Conservation (phyloP, 2,329 filamentous ascomycete genomes). For the Ophiostoma quercus region DNA sequence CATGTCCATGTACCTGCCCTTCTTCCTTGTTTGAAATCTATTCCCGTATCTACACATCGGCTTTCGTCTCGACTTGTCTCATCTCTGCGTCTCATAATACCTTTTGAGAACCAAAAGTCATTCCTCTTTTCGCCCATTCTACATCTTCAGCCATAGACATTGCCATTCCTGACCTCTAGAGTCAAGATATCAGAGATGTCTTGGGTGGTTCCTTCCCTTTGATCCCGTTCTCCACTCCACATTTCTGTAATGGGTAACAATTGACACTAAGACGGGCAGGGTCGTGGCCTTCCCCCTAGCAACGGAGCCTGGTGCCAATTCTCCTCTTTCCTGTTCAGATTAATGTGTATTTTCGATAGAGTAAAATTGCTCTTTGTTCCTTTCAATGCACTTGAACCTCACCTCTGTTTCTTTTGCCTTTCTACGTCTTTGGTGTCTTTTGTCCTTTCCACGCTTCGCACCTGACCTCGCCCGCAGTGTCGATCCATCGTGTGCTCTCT, state of each 20-base stretch:
- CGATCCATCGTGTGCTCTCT: neutral
- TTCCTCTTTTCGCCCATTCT: neutral
- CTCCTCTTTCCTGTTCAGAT: neutral
- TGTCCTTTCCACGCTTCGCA: neutral
- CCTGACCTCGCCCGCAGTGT: neutral
- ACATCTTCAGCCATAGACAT: neutral
- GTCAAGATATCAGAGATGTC: conserved; percentile 11
- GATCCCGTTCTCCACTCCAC: neutral
- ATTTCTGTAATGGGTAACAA: conserved; percentile 17
- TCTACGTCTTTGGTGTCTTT: neutral
- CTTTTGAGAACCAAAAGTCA: neutral
- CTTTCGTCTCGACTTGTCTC: neutral
- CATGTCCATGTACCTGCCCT: neutral
- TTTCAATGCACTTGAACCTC: conserved; percentile 10
- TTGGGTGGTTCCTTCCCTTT: conserved; percentile 13
- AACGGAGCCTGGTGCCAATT: conserved; percentile 9
- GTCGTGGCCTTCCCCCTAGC: conserved; percentile 17
- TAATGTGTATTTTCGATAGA: conserved; percentile 2
- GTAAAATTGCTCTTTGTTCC: conserved; percentile 15
- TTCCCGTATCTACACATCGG: neutral
- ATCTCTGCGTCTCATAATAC: no score
- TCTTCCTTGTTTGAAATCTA: neutral
- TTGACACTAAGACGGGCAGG: conserved; percentile 14
- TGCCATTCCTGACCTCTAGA: neutral
- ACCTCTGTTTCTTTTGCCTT: neutral